Evolutionary conservation across 73 alveolate genomes (phyloP).

Genomic region (Paramecium pentaurelia): DNA sequence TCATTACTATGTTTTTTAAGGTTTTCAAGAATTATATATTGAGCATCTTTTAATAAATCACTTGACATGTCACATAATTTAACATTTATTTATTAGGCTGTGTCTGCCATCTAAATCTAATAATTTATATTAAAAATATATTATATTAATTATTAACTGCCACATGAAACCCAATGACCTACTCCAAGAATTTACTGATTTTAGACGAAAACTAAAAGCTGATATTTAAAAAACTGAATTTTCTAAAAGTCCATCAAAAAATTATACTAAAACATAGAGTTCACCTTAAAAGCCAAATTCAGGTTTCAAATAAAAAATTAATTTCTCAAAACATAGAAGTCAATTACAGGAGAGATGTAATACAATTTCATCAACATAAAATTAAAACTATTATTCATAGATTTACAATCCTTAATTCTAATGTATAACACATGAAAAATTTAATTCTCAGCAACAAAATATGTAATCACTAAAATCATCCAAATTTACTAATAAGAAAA

Average conservation of each 20-base stretch:
- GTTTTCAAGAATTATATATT: not conserved
- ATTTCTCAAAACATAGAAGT: not conserved
- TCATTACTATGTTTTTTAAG: not conserved
- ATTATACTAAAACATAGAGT: not conserved
- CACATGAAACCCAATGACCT: not conserved
- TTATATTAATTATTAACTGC: not conserved
- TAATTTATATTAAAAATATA: not conserved
- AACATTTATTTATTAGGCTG: not conserved
- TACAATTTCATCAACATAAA: not conserved
- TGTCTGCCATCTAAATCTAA: not conserved
- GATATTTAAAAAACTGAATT: not conserved
- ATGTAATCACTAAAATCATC: not conserved
- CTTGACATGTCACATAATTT: constrained; percentile 12
- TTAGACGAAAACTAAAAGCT: not conserved
- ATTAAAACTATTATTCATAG: not conserved
- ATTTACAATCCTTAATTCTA: not conserved
- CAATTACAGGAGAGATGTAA: not conserved
- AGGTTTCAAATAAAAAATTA: not conserved
- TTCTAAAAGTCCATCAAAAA: constrained; percentile 21
- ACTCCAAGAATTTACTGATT: constrained; percentile 2
- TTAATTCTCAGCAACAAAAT: not conserved
- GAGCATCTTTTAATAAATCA: not conserved
- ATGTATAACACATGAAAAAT: not conserved
- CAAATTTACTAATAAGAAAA: not conserved
- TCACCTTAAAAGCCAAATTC: not conserved